Conservation (phyloP, 805 yeast species). For the Barnettozyma sucrosica region DNA sequence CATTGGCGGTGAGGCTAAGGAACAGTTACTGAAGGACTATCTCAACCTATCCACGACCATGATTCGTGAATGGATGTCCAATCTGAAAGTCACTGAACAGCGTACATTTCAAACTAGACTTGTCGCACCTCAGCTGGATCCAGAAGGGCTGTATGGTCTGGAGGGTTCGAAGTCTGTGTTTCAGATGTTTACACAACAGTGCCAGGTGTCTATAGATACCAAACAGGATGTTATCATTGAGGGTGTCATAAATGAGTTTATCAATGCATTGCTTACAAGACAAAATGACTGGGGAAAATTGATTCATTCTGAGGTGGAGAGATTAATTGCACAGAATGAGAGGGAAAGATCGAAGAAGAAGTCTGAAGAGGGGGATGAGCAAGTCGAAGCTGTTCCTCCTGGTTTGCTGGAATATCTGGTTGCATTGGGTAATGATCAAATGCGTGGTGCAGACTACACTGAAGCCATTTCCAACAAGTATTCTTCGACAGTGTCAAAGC, state of each 20-base stretch:
- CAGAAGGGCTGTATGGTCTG: slow-evolving; percentile 57
- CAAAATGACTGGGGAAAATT: slow-evolving; percentile 56
- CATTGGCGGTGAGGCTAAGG: slow-evolving; percentile 68
- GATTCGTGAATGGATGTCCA: slow-evolving; percentile 80
- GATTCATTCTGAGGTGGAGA: slow-evolving; percentile 47
- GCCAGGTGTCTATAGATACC: slow-evolving; percentile 80
- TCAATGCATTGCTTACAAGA: slow-evolving; percentile 51
- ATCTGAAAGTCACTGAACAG: slow-evolving; percentile 61
- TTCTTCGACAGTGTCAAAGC: slow-evolving; percentile 59
- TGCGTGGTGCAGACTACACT: slow-evolving; percentile 59
- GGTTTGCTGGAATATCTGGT: slow-evolving; percentile 77
- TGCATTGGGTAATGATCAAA: slow-evolving; percentile 82
- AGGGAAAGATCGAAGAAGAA: slow-evolving; percentile 25
- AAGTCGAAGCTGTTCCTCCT: slow-evolving; percentile 45
- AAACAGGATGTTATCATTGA: slow-evolving; percentile 74
- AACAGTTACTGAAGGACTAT: slow-evolving; percentile 71
- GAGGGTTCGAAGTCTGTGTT: slow-evolving; percentile 77
- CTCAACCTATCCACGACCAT: slow-evolving; percentile 62
- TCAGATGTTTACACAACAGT: slow-evolving; percentile 82
- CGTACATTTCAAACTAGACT: slow-evolving; percentile 56
- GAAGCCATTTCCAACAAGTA: slow-evolving; percentile 66
- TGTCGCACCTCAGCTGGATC: slow-evolving; percentile 68
- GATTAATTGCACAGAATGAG: slow-evolving; percentile 24
- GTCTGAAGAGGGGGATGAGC: background rate
- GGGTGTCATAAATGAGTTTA: slow-evolving; percentile 72